A percentile compares a stretch with the other conserved stretches of the same genome.
phyloP scores from a whole-genome alignment of 73 alveolate genomes.

The Stentor roeselii region DNA sequence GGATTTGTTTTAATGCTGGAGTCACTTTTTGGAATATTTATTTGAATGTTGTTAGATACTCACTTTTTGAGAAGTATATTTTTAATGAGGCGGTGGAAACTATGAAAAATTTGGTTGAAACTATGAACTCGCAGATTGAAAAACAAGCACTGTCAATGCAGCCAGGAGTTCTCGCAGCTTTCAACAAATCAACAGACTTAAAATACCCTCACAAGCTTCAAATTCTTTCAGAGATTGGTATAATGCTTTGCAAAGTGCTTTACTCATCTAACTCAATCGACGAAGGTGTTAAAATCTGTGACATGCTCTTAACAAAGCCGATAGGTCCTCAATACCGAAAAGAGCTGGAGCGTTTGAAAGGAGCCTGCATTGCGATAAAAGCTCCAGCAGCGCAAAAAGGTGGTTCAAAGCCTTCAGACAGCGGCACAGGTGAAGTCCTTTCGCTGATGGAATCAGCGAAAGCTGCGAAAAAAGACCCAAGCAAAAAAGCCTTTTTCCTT shows the following conservation, averaged over 20 bases:
- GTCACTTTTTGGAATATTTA: slow-evolving; percentile 93
- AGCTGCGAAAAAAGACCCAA: slow-evolving; percentile 13
- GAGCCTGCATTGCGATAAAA: slow-evolving; percentile 69
- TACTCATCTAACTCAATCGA: background rate
- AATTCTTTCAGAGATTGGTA: slow-evolving; percentile 10
- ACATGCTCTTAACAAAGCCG: background rate
- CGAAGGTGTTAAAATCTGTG: slow-evolving; percentile 8
- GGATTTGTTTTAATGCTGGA: slow-evolving; percentile 95
- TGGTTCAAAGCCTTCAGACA: background rate
- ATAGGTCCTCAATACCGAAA: slow-evolving; percentile 23
- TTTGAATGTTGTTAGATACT: slow-evolving; percentile 77
- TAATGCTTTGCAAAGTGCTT: background rate
- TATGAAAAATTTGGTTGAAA: slow-evolving; percentile 87
- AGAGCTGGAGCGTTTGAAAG: slow-evolving; percentile 39
- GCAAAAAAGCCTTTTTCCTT: background rate
- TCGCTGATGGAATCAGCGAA: slow-evolving; percentile 14
- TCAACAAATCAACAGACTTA: slow-evolving; percentile 18
- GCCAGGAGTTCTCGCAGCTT: slow-evolving; percentile 22
- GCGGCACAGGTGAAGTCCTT: slow-evolving; percentile 1
- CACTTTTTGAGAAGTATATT: slow-evolving; percentile 75
- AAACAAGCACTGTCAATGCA: slow-evolving; percentile 72
- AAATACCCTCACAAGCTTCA: slow-evolving; percentile 7
- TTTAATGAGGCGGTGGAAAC: slow-evolving; percentile 79
- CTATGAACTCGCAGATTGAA: slow-evolving; percentile 83
- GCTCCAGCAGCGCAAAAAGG: slow-evolving; percentile 63